Evolutionary conservation across 441 rosid species (phyloP), one percentile per base, ranked within the genome.

Genomic region (Gossypium gossypioides): DNA sequence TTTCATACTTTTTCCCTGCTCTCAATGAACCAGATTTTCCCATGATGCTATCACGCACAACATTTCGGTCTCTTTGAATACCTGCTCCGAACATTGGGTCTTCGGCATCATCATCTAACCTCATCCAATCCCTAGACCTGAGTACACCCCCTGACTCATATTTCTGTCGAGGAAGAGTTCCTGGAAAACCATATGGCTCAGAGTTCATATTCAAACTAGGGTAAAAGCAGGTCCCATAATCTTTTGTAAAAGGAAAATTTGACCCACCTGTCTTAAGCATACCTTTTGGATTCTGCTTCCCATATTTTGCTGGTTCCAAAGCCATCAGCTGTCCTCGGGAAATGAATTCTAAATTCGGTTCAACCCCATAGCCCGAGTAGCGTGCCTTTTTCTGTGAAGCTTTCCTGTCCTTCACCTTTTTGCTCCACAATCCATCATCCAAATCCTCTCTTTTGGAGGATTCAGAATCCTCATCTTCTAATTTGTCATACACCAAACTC

Each of bases 401-500:
- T 80, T 85, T 96, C 79, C 81, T 75, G 71, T 87, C 89, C 78
- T 88, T 88, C 10, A 64, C 81, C 80, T 74, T 85, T 78, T 86
- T 88, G 70, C 80, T 80, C 96, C 91, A 84, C 71, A 74, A 68
- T 62, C 78, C 82, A 81, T 84, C 96, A 68, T 80, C 84, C 19
- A 78, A 81, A 54, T 89, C 92, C 76, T 85, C 96, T 68, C 83
- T 86, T 42, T 82, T 92, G 0, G 91, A 88, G 0, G 91, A 88
- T 34, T 83, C 91, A 78, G 86, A 86, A 64, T 72, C 89, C 71
- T 83, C 77, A 82, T 85, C 90, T 60, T 91, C 93, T 75, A 77
- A 77, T 70, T 90, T 87, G 81, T 88, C 99, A 48, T 82, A 66
- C 90, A 90, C 82, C 84, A 90, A 86, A 81, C 86, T 89, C 87